A percentile compares a stretch with the other conserved stretches of the same genome.
Conservation (phyloP, 345 rosid species). For the Sonneratia caseolaris region DNA sequence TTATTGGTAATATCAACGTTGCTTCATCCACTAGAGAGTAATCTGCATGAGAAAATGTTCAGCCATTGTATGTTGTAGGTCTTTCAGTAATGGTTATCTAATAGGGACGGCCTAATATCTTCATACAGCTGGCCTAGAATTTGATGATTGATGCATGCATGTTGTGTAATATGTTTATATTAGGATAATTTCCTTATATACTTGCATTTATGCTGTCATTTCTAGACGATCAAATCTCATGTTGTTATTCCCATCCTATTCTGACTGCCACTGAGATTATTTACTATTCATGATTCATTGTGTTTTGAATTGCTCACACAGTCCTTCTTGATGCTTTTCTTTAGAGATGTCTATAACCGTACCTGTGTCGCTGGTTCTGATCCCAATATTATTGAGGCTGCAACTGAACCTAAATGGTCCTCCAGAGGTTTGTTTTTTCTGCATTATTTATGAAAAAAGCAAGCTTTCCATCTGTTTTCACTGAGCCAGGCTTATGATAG, state of each 20-base stretch:
- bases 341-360: conserved; percentile 58
- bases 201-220: background rate
- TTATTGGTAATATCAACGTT: background rate
- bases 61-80: background rate
- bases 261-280: background rate
- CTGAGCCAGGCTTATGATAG: background rate
- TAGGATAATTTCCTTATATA: background rate
- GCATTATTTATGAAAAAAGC: background rate
- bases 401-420: conserved; percentile 95
- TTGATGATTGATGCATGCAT: background rate
- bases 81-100: background rate
- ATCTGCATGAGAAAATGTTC: background rate
- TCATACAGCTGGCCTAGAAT: background rate
- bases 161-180: background rate
- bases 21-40: background rate
- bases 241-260: background rate
- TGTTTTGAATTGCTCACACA: background rate
- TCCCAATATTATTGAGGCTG: conserved; percentile 67
- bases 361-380: conserved; percentile 71
- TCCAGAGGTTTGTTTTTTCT: conserved; percentile 44
- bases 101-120: background rate
- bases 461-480: background rate
- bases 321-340: background rate
- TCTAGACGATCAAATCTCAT: background rate
- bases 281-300: background rate